phyloP scores from a whole-genome alignment of 2,329 filamentous ascomycete genomes.

The Hypoxylon sp. region DNA sequence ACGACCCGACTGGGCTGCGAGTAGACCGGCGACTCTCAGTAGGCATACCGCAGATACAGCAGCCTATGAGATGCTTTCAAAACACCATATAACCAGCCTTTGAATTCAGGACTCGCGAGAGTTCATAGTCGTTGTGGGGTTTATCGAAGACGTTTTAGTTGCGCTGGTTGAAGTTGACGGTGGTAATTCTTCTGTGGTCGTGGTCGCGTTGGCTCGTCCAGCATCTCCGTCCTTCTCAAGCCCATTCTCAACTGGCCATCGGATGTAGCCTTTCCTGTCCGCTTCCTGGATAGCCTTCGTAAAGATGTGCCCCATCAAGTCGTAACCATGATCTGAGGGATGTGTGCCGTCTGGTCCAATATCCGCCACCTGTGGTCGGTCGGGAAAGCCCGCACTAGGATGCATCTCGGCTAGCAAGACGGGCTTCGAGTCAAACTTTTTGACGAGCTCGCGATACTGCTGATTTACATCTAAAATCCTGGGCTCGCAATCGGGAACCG shows the following conservation, averaged over 20 bases:
- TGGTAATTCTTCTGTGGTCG: slow-evolving; percentile 28
- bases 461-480: slow-evolving; percentile 47
- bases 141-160: background rate
- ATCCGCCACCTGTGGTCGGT: slow-evolving; percentile 42
- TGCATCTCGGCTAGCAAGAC: slow-evolving; percentile 52
- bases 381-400: slow-evolving; percentile 44
- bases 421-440: slow-evolving; percentile 45
- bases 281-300: slow-evolving; percentile 45
- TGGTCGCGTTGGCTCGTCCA: slow-evolving; percentile 34
- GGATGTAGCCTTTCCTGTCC: slow-evolving; percentile 45
- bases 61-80: background rate
- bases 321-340: slow-evolving; percentile 47
- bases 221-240: slow-evolving; percentile 46
- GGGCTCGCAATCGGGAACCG: slow-evolving; percentile 46
- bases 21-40: background rate
- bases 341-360: slow-evolving; percentile 50
- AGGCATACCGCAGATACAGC: background rate
- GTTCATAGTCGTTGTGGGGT: background rate
- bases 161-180: slow-evolving; percentile 20
- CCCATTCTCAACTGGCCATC: slow-evolving; percentile 46
- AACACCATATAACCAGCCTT: background rate
- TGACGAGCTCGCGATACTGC: slow-evolving; percentile 48
- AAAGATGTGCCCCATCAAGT: slow-evolving; percentile 49
- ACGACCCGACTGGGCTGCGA: background rate
- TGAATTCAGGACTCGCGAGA: background rate